phyloP scores from a whole-genome alignment of 345 rosid species.

The Anacardium occidentale region DNA sequence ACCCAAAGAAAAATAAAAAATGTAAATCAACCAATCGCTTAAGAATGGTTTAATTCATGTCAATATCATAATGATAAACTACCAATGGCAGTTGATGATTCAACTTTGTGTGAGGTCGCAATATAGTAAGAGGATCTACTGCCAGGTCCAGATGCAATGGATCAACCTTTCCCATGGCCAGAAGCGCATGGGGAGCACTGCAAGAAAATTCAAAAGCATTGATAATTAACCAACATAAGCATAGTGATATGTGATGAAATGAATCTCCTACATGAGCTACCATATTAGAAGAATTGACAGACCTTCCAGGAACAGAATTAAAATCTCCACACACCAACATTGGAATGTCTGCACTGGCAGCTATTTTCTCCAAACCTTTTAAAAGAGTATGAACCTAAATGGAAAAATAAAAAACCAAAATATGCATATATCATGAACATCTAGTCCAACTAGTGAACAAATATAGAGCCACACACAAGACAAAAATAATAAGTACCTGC shows the following conservation, averaged over 20 bases:
- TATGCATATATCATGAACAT: neutral
- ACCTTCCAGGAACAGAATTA: constrained; percentile 92
- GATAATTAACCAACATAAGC: neutral
- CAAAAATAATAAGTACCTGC: constrained; percentile 62
- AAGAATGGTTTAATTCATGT: neutral
- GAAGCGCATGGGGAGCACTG: constrained; percentile 97
- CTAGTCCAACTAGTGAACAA: neutral
- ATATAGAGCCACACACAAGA: neutral
- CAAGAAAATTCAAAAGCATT: constrained; percentile 28
- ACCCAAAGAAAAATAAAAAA: neutral
- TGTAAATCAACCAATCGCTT: neutral
- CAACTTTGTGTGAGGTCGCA: constrained; percentile 84
- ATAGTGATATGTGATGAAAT: neutral
- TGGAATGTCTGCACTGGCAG: constrained; percentile 96
- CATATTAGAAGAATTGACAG: constrained; percentile 26
- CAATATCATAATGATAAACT: constrained; percentile 20
- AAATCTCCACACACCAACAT: constrained; percentile 99
- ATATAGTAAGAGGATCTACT: constrained; percentile 80
- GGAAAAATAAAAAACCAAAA: constrained; percentile 13
- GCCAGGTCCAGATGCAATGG: constrained; percentile 69
- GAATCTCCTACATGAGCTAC: constrained; percentile 16
- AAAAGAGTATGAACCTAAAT: constrained; percentile 87
- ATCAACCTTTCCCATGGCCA: constrained; percentile 93
- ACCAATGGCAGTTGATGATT: constrained; percentile 95
- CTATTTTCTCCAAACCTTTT: constrained; percentile 96